Conservation (phyloP, 805 yeast genomes). For the Candida fluviatilis region DNA sequence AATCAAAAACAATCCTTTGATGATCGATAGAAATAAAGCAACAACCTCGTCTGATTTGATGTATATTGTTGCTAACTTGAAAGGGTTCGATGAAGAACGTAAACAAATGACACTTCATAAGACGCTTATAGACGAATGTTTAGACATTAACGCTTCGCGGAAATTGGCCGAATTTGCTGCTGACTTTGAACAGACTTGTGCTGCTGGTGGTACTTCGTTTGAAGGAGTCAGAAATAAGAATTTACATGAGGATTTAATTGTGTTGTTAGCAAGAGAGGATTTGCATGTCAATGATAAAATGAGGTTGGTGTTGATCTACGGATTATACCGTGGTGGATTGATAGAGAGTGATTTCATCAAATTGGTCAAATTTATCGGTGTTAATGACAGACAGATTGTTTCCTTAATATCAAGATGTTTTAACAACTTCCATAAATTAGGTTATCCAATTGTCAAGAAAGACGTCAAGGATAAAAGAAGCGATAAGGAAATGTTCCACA, state of each 20-base stretch:
- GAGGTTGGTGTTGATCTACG: conserved; percentile 70
- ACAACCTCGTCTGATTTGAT: conserved; percentile 67
- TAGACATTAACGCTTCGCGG: conserved; percentile 53
- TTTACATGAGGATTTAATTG: conserved; percentile 59
- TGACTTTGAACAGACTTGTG: conserved; percentile 79
- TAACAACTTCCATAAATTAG: conserved; percentile 44
- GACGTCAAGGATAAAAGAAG: conserved; percentile 39
- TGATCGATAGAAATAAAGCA: conserved; percentile 64
- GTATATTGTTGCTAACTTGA: conserved; percentile 67
- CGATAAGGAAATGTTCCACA: conserved; percentile 53
- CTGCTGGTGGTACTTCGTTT: conserved; percentile 65
- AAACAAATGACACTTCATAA: conserved; percentile 57
- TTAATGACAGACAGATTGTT: conserved; percentile 42
- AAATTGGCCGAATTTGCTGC: conserved; percentile 65
- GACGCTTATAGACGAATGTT: conserved; percentile 60
- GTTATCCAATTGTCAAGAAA: conserved; percentile 50
- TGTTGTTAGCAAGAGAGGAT: conserved; percentile 44
- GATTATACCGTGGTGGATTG: conserved; percentile 78
- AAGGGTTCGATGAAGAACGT: conserved; percentile 65
- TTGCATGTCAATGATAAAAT: conserved; percentile 63
- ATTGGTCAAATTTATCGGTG: conserved; percentile 53
- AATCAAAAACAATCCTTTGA: conserved; percentile 66
- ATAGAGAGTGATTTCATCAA: conserved; percentile 69
- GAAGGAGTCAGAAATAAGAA: conserved; percentile 61
- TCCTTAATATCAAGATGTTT: conserved; percentile 54